Evolutionary conservation across 2,329 filamentous ascomycete species (phyloP).

Genomic region (Neofusicoccum sp.): DNA sequence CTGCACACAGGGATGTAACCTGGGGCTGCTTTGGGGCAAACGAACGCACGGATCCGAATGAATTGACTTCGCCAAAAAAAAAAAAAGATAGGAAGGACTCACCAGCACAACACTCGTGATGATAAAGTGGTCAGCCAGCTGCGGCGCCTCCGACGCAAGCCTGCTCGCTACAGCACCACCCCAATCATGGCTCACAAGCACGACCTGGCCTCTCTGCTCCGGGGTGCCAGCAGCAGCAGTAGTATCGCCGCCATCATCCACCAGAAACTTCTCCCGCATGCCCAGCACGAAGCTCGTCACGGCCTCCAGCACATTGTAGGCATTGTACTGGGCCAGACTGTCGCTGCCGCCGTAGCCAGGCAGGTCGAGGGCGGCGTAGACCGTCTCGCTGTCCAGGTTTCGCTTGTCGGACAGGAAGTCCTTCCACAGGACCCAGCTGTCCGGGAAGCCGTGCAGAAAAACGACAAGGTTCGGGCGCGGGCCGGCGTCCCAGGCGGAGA

Average conservation of each 20-base stretch:
- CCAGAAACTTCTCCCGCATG: conserved; percentile 44
- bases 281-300: conserved; percentile 57
- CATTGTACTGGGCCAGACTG: conserved; percentile 51
- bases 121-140: conserved; percentile 59
- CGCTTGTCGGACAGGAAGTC: conserved; percentile 42
- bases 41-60: not conserved
- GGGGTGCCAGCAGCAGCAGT: conserved; percentile 3
- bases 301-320: conserved; percentile 56
- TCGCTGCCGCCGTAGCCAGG: conserved; percentile 63
- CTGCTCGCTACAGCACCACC: conserved; percentile 56
- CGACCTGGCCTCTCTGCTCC: conserved; percentile 32
- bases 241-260: not conserved
- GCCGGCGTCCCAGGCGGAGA: conserved; percentile 31
- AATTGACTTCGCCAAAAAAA: not conserved
- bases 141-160: conserved; percentile 60
- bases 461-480: conserved; percentile 46
- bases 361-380: conserved; percentile 58
- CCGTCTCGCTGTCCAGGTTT: conserved; percentile 36
- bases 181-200: conserved; percentile 60
- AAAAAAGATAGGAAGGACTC: conserved; percentile 29
- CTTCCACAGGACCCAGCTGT: conserved; percentile 60
- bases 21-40: not conserved
- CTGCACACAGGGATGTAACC: conserved; percentile 11
- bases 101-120: conserved; percentile 58
- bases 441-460: conserved; percentile 63